A percentile compares a stretch with the other conserved stretches of the same genome.
Evolutionary conservation across 495 filamentous ascomycete genomes (phyloP).

Genomic region (Aspergillus homomorphus): DNA sequence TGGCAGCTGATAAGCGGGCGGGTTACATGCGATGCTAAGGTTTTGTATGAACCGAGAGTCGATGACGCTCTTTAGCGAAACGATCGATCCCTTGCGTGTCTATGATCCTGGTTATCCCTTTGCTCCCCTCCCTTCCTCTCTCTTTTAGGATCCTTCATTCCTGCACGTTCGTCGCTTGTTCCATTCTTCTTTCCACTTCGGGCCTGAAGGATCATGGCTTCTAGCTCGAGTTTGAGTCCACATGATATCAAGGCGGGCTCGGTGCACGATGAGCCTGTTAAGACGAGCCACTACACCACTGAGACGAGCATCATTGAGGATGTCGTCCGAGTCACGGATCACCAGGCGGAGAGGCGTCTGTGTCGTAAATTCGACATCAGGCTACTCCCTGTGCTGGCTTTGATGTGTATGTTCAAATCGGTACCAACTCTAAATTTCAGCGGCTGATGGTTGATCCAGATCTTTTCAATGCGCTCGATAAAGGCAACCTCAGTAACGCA

Average conservation of each 20-base stretch:
- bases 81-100: neutral
- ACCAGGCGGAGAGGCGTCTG: constrained; percentile 57
- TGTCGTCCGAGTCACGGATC: constrained; percentile 37
- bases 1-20: neutral
- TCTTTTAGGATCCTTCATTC: neutral
- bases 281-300: constrained; percentile 27
- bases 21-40: neutral
- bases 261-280: constrained; percentile 29
- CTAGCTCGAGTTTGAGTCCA: constrained; percentile 1
- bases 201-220: neutral
- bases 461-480: constrained; percentile 64
- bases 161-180: neutral
- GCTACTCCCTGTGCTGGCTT: constrained; percentile 58
- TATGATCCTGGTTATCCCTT: neutral
- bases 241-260: constrained; percentile 22
- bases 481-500: constrained; percentile 67
- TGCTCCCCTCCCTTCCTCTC: neutral
- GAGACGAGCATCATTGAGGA: constrained; percentile 33
- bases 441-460: constrained; percentile 25
- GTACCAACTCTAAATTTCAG: neutral
- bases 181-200: neutral
- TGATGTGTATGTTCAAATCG: constrained; percentile 55
- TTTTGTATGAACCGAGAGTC: neutral
- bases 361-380: constrained; percentile 63
- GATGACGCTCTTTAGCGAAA: neutral